These are phyloP conservation scores for Xylariaceae sp. DNA, from an alignment of 2,329 filamentous ascomycete species.

Conservation along the genomic window DNA sequence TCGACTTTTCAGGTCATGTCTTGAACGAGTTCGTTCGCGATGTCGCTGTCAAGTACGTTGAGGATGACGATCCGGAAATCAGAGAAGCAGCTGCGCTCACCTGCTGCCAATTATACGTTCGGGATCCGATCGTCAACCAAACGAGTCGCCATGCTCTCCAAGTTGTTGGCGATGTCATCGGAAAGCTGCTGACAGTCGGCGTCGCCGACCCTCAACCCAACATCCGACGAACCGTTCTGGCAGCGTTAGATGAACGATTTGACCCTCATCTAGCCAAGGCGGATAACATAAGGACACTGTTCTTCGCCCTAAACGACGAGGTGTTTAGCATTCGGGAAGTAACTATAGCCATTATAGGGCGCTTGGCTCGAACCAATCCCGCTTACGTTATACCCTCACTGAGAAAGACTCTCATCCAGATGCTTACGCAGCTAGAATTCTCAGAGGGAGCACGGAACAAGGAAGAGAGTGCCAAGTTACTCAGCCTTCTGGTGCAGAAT, in stretches of 20 bases:
- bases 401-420: conserved; percentile 90
- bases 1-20: conserved; percentile 88
- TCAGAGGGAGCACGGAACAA: conserved; percentile 92
- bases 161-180: conserved; percentile 95
- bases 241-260: conserved; percentile 86
- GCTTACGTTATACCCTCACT: conserved; percentile 96
- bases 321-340: conserved; percentile 89
- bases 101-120: conserved; percentile 94
- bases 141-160: conserved; percentile 95
- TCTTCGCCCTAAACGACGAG: conserved; percentile 93
- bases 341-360: conserved; percentile 92
- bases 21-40: conserved; percentile 98
- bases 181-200: conserved; percentile 89
- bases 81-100: conserved; percentile 92
- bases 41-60: conserved; percentile 95
- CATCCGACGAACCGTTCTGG: conserved; percentile 82
- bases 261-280: conserved; percentile 95
- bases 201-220: conserved; percentile 86
- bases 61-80: conserved; percentile 90
- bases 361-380: conserved; percentile 83
- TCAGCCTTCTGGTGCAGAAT: conserved; percentile 88
- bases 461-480: conserved; percentile 89
- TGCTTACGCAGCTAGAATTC: conserved; percentile 93
- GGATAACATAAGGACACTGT: conserved; percentile 92
- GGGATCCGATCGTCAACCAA: conserved; percentile 96